phyloP scores from a whole-genome alignment of 2,329 filamentous ascomycete species.

The Talaromyces sp. region DNA sequence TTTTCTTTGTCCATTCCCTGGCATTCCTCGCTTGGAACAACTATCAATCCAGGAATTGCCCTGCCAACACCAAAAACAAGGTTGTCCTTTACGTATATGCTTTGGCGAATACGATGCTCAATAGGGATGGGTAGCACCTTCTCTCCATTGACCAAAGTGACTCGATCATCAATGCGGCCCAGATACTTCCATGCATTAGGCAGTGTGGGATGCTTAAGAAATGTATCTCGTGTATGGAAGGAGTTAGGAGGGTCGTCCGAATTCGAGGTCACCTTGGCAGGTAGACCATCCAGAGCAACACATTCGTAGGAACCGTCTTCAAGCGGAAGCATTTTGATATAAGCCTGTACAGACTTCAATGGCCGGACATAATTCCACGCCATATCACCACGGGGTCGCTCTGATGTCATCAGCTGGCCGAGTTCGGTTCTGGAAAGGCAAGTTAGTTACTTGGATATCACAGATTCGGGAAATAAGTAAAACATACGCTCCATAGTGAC shows the following conservation, averaged over 20 bases:
- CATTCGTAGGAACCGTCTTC: background rate
- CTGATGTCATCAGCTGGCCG: background rate
- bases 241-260: background rate
- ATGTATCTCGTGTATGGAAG: conserved; percentile 5
- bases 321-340: background rate
- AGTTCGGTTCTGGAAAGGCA: background rate
- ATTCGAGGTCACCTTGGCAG: background rate
- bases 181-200: conserved; percentile 16
- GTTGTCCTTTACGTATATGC: background rate
- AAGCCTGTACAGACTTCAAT: background rate
- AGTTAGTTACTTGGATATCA: background rate
- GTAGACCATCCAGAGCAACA: background rate
- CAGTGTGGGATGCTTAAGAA: background rate
- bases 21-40: background rate
- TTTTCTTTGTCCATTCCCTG: background rate
- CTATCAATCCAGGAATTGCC: background rate
- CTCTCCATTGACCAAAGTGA: conserved; percentile 21
- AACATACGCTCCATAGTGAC: background rate
- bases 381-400: background rate
- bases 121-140: conserved; percentile 22
- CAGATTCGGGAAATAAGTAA: background rate
- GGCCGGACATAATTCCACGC: background rate
- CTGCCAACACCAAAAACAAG: background rate
- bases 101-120: background rate
- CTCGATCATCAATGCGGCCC: conserved; percentile 16